These are phyloP conservation scores for Hypoxylon sp. DNA, from an alignment of 2,329 filamentous ascomycete genomes.

Conservation along the genomic window DNA sequence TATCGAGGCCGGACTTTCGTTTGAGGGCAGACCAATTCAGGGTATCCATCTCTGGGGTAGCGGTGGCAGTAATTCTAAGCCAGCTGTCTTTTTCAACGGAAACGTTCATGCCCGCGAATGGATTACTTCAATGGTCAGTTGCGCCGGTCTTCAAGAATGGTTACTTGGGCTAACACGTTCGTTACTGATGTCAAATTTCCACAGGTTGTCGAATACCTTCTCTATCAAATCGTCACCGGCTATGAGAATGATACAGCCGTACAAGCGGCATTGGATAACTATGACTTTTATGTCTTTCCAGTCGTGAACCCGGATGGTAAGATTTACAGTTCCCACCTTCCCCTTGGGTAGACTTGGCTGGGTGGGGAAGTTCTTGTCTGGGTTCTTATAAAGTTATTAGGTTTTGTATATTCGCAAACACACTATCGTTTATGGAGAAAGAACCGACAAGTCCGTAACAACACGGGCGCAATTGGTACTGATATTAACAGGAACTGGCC, in stretches of 20 bases:
- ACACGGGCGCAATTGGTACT: conserved; percentile 59
- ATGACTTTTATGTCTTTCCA: conserved; percentile 69
- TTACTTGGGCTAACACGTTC: conserved; percentile 5
- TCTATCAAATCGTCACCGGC: conserved; percentile 59
- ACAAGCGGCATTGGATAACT: conserved; percentile 63
- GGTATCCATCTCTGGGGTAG: conserved; percentile 68
- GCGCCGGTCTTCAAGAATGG: background rate
- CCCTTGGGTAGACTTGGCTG: background rate
- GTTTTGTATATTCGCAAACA: conserved; percentile 64
- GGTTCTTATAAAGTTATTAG: conserved; percentile 43
- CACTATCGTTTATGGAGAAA: conserved; percentile 65
- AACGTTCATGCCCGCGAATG: conserved; percentile 67
- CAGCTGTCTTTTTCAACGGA: conserved; percentile 63
- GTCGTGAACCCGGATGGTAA: conserved; percentile 65
- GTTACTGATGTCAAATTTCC: background rate
- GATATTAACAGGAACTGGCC: conserved; percentile 68
- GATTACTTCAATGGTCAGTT: conserved; percentile 70
- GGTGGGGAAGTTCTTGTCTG: background rate
- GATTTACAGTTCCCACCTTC: conserved; percentile 9
- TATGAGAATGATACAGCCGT: conserved; percentile 56
- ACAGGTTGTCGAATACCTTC: conserved; percentile 60
- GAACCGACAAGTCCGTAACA: conserved; percentile 58
- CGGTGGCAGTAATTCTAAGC: conserved; percentile 57
- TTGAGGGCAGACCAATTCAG: conserved; percentile 65
- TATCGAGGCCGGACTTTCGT: conserved; percentile 59